Evolutionary conservation across 345 rosid genomes (phyloP), one percentile per base, ranked within the genome.

Genomic region (Euphorbia pulcherrima): DNA sequence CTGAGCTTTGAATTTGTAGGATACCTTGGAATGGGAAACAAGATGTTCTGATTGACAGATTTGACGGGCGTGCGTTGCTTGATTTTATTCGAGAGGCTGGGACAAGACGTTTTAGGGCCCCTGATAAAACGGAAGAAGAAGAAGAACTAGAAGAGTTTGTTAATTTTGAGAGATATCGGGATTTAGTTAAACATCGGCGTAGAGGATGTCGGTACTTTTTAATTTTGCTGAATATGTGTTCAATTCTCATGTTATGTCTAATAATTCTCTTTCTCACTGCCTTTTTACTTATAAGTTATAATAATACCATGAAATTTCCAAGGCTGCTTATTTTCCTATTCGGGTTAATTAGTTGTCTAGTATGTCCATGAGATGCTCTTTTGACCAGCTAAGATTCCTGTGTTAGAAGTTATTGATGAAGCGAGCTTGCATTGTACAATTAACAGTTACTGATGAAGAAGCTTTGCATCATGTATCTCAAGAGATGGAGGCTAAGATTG

Each of bases 181-280:
- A 94, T 90, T 87, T 94, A 85, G 86, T 94, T 94, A 94, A 92
- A 90, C 99, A 85, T 83, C 99, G 90, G 37, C 97, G 97, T 81
- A 88, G 96, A 95, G 99, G 99, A 95, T 95, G 99, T 92, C 97
- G 97, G 99, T 91, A 91, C 90, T 90, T 86, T 84, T 78, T 79
- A 82, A 50, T 48, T 72, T 70, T 70, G n/a, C 63, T 68, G 71
- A 74, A 24, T 39, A 64, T 58, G 44, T 75, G 14, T 65, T 73
- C 33, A 20, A 26, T 76, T 82, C 47, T 65, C 69, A 64, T 70
- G 10, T 63, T n/a, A n/a, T n/a, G n/a, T n/a, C n/a, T n/a, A n/a
- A 64, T 29, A 8, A 30, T 30, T 40, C 39, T 54, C 28, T 54
- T 61, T 75, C 21, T 55, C 21, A 39, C 62, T 37, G 16, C 44